Conservation (phyloP, 208 protist species). For the Phytomonas sp. region DNA sequence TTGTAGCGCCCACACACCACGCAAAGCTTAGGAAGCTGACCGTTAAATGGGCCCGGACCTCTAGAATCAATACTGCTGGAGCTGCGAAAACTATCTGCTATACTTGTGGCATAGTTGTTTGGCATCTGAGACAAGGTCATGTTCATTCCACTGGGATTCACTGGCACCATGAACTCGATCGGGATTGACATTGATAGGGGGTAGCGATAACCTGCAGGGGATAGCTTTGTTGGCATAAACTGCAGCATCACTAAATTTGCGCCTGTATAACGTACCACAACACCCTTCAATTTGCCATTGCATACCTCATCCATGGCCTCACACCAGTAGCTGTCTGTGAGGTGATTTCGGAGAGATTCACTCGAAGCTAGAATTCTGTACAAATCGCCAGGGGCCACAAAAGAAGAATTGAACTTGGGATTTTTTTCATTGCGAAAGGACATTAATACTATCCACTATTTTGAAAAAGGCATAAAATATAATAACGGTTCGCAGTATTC, state of each 20-base stretch:
- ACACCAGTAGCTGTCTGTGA: conserved; percentile 89
- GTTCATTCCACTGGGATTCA: conserved; percentile 16
- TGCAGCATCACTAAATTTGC: conserved; percentile 79
- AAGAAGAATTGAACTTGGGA: conserved; percentile 27
- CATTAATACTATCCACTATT: not conserved
- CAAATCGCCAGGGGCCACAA: conserved; percentile 61
- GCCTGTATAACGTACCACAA: conserved; percentile 84
- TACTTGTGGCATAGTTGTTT: conserved; percentile 10
- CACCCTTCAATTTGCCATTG: conserved; percentile 68
- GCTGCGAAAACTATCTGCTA: not conserved
- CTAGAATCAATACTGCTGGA: not conserved
- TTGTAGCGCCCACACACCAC: conserved; percentile 84
- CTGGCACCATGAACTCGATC: conserved; percentile 76
- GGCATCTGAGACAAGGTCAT: conserved; percentile 15
- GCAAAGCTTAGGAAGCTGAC: conserved; percentile 45
- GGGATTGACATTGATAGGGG: conserved; percentile 87
- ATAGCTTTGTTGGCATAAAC: conserved; percentile 65
- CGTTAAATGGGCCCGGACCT: not conserved
- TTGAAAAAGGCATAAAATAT: not conserved
- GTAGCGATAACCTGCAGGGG: conserved; percentile 77
- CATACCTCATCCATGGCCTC: conserved; percentile 85
- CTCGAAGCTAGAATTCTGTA: conserved; percentile 70
- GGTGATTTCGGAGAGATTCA: conserved; percentile 58
- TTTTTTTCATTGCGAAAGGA: not conserved
- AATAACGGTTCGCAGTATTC: not conserved